These are phyloP conservation scores for Ascoidea tarda DNA, from an alignment of 805 yeast species.

Conservation along the genomic window DNA sequence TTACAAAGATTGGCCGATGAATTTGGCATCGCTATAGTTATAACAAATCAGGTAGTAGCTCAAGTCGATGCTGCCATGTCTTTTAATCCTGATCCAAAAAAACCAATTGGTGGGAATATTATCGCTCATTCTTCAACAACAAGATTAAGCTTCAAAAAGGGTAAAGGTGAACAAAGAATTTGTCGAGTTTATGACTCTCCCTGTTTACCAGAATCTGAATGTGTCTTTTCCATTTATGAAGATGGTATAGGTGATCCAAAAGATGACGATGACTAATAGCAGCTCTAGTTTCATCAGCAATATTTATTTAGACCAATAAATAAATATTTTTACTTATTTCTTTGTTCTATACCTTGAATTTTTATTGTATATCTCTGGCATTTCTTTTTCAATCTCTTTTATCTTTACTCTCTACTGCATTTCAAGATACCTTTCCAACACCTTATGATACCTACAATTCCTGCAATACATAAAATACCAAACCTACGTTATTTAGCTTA, in stretches of 20 bases:
- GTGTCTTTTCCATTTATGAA: slow-evolving; percentile 89
- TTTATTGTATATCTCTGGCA: too few species aligned
- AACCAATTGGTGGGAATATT: slow-evolving; percentile 97
- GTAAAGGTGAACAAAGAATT: slow-evolving; percentile 81
- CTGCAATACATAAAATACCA: too few species aligned
- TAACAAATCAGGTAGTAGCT: slow-evolving; percentile 94
- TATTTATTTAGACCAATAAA: too few species aligned
- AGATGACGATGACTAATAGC: slow-evolving; percentile 41
- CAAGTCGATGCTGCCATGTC: slow-evolving; percentile 82
- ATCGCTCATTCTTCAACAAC: slow-evolving; percentile 96
- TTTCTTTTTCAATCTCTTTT: too few species aligned
- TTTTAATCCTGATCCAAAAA: slow-evolving; percentile 92
- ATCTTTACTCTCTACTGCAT: too few species aligned
- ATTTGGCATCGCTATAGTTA: slow-evolving; percentile 93
- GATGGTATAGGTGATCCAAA: slow-evolving; percentile 96
- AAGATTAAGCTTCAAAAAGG: slow-evolving; percentile 78
- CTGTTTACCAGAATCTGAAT: slow-evolving; percentile 89
- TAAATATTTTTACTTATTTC: too few species aligned
- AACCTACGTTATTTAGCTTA: too few species aligned
- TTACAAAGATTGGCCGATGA: slow-evolving; percentile 92
- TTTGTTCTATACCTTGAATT: too few species aligned
- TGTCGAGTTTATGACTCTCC: slow-evolving; percentile 96
- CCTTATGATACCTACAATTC: too few species aligned
- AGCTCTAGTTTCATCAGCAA: too few species aligned
- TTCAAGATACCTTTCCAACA: too few species aligned